phyloP scores from a whole-genome alignment of 345 rosid species.

The Sapria himalayana region DNA sequence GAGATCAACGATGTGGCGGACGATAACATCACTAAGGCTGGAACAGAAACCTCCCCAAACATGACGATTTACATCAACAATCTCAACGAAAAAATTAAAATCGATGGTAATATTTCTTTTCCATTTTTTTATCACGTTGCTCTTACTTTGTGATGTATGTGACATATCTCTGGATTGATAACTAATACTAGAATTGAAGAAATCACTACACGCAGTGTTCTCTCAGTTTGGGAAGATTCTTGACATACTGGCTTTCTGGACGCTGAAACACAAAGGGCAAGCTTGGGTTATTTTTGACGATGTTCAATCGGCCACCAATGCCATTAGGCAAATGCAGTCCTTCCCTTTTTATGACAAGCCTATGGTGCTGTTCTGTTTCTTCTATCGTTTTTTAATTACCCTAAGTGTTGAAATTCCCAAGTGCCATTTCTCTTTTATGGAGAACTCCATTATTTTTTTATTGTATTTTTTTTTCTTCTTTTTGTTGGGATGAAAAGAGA shows the following conservation, averaged over 20 bases:
- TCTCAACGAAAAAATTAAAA: slow-evolving; percentile 89
- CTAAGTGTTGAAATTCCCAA: too few species aligned
- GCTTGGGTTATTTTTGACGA: slow-evolving; percentile 94
- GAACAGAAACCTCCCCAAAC: slow-evolving; percentile 37
- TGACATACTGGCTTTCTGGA: slow-evolving; percentile 84
- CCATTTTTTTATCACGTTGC: background rate
- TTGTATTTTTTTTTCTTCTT: background rate
- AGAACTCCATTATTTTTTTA: background rate
- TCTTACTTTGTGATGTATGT: background rate
- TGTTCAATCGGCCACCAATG: slow-evolving; percentile 44
- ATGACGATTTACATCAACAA: slow-evolving; percentile 86
- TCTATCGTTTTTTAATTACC: too few species aligned
- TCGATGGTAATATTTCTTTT: slow-evolving; percentile 29
- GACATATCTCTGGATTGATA: background rate
- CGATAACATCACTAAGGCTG: slow-evolving; percentile 7
- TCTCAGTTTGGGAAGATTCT: slow-evolving; percentile 82
- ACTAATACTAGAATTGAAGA: slow-evolving; percentile 49
- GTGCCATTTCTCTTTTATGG: background rate
- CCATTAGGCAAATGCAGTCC: slow-evolving; percentile 70
- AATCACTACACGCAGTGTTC: slow-evolving; percentile 74
- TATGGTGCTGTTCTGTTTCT: slow-evolving; percentile 32
- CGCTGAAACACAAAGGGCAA: slow-evolving; percentile 94
- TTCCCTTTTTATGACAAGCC: slow-evolving; percentile 89
- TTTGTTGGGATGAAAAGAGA: too few species aligned
- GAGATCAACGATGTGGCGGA: slow-evolving; percentile 9